Evolutionary conservation across 2,329 filamentous ascomycete genomes (phyloP), one percentile per base, ranked within the genome.

Genomic region (Fusarium sororula): DNA sequence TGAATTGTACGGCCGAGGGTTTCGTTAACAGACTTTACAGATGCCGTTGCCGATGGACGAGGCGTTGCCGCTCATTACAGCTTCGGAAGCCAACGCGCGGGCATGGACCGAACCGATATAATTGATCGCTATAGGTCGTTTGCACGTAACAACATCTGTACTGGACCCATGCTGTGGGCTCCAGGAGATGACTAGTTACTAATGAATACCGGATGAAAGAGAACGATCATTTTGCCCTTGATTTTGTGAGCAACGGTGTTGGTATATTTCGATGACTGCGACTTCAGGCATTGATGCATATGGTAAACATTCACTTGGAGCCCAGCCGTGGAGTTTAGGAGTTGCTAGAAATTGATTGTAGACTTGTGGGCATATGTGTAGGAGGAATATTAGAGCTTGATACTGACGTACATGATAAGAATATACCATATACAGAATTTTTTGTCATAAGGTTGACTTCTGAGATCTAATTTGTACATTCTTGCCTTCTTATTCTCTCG

Each of bases 1-100:
- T 32, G 8, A 13, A 6, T 5, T 12, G 6, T n/a, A 28, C 17
- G 10, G 20, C 9, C n/a, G 11, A 7, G 35, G 3, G 14, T 10
- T 32, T 26, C 42, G 32, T 74, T 79, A 55, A 80, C 55, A 30
- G 7, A 12, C 7, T 35, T 8, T 0, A 18, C 26, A 81, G 80
- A 82, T 48, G 84, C 87, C 39, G 82, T 87, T 22, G 86, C 90
- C 22, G 87, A 90, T 76, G 88, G 87, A 10, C 84, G 86, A 63
- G 86, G 87, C 4, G 78, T 90, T 14, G 88, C 85, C 7, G 85
- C 84, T 9, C 88, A 90, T 77, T 90, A 88, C 74, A 85, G 85
- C 68, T 87, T 87, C 61, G 81, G 80, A 17, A 82, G 81, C 13
- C 83, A 85, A 68, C 72, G 75, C 24, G 59, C 39, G 24, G 79